Conservation (phyloP, 192 early-diverging fungal species). For the Phlyctochytrium bullatum region DNA sequence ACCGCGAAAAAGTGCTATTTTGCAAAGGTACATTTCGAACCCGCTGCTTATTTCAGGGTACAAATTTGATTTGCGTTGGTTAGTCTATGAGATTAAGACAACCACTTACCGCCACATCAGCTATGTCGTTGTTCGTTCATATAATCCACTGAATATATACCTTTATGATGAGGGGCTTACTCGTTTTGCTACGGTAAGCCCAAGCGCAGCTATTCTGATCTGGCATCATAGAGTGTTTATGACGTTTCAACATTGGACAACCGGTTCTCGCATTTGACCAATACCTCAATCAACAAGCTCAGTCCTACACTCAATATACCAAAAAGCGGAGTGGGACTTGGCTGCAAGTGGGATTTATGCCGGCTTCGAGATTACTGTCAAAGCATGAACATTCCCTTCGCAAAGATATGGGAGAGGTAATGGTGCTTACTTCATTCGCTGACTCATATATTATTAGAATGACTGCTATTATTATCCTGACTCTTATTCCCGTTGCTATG, state of each 20-base stretch:
- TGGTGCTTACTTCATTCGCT: background rate
- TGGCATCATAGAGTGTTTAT: slow-evolving; percentile 18
- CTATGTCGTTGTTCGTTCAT: slow-evolving; percentile 45
- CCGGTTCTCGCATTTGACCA: slow-evolving; percentile 46
- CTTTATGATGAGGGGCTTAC: slow-evolving; percentile 44
- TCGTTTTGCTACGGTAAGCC: slow-evolving; percentile 43
- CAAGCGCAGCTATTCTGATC: background rate
- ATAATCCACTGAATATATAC: slow-evolving; percentile 40
- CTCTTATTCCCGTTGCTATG: slow-evolving; percentile 35
- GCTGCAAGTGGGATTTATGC: slow-evolving; percentile 43
- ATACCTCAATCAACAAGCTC: slow-evolving; percentile 55
- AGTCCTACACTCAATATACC: slow-evolving; percentile 29
- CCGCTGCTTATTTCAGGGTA: slow-evolving; percentile 48
- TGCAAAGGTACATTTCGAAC: slow-evolving; percentile 45
- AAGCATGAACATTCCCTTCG: slow-evolving; percentile 12
- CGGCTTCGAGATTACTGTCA: slow-evolving; percentile 31
- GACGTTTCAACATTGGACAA: slow-evolving; percentile 26
- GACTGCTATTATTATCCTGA: slow-evolving; percentile 34
- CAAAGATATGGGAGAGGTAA: slow-evolving; percentile 29
- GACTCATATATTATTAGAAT: slow-evolving; percentile 15
- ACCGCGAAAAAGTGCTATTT: slow-evolving; percentile 30
- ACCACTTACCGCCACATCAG: slow-evolving; percentile 10
- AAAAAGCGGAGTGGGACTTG: slow-evolving; percentile 41
- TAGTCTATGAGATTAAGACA: background rate
- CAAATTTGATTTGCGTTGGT: slow-evolving; percentile 54